phyloP scores from a whole-genome alignment of 129 eudicot genomes.

The Oenanthe sinensis region DNA sequence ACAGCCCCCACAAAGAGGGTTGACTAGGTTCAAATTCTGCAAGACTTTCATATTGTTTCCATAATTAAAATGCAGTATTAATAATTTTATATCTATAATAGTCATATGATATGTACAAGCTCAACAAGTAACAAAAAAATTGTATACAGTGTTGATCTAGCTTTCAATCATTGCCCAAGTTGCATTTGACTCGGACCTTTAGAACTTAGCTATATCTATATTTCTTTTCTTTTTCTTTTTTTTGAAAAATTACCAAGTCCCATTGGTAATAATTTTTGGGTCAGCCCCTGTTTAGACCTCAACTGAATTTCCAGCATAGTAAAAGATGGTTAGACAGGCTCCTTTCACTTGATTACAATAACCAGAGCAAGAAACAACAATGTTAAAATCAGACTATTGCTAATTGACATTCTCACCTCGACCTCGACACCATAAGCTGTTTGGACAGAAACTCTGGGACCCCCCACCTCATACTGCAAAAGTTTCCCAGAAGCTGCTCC shows the following conservation, averaged over 20 bases:
- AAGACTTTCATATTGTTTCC: not conserved
- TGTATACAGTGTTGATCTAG: not conserved
- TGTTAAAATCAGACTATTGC: not conserved
- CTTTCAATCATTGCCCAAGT: not conserved
- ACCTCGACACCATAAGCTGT: constrained; percentile 98
- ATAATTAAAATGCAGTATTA: not conserved
- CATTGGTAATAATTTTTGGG: not conserved
- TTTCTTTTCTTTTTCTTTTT: not conserved
- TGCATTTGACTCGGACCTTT: not conserved
- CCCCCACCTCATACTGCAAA: constrained; percentile 89
- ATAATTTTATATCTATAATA: not conserved
- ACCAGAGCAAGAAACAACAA: not conserved
- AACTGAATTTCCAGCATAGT: not conserved
- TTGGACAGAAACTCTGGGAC: constrained; percentile 97
- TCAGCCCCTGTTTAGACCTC: not conserved
- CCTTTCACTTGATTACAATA: not conserved
- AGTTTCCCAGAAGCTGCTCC: constrained; percentile 99
- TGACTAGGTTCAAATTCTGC: too few relatives aligned
- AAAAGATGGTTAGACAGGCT: not conserved
- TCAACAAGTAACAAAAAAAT: not conserved
- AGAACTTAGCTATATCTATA: not conserved
- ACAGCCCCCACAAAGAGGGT: too few relatives aligned
- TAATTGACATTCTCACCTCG: constrained; percentile 51
- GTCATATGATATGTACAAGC: not conserved
- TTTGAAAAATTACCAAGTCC: not conserved